Evolutionary conservation across 1,139 yeast genomes (phyloP), one percentile per base, ranked within the genome.

Genomic region (Taphrina populina): DNA sequence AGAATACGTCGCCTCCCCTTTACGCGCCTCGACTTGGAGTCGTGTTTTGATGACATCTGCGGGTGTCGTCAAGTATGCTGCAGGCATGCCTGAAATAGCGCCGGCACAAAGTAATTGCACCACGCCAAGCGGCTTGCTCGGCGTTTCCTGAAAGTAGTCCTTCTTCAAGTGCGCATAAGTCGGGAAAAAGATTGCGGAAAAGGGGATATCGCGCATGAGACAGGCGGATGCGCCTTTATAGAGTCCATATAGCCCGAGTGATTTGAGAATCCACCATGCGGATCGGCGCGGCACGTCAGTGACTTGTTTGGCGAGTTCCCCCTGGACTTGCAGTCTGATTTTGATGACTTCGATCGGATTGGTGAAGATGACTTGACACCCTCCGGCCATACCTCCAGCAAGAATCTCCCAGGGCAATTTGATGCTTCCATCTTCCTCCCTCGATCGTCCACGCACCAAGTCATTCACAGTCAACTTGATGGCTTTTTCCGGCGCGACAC

Each of bases 401-500:
- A 80, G 61, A 53, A 92, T 75, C 71, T 92, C 98, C 77, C 84
- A 80, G 46, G 76, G 71, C 73, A 85, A 71, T 27, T 86, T 75
- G 61, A 90, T 79, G 52, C 75, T 70, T 7, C 82, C 81, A 49
- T 76, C 72, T 54, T 70, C 67, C 55, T 77, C 75, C 24, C 88
- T 78, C 63, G 94, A 82, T 60, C 81, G 76, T 45, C 82, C 82
- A 66, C 97, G 80, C 58, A 90, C 82, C 61, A 86, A 75, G 69
- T 92, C 98, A 71, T 92, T 92, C 49, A 92, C 95, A 0, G 97
- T 90, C 63, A 92, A 79, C 72, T 92, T 92, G 67, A 92, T 92
- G 51, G 97, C 98, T 74, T 92, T 92, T 71, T 92, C 98, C 2
- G 98, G 98, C 0, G 97, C 97, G 51, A 92, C 97, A 62, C 98